Evolutionary conservation across 78 protist genomes (phyloP).

Genomic region (Dictyostelium intermedium): DNA sequence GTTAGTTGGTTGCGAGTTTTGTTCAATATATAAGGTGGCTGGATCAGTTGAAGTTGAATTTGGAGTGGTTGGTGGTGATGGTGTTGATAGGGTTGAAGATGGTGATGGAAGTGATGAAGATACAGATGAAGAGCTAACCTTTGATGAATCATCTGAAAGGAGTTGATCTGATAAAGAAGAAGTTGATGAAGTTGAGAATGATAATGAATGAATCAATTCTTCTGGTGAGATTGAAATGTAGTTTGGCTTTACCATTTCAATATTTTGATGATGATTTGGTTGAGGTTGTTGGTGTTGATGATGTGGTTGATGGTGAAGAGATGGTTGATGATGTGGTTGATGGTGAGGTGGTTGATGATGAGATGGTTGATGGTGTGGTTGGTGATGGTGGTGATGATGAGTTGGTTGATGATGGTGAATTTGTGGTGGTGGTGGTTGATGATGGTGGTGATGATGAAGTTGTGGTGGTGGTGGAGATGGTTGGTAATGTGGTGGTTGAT

Average conservation of each 20-base stretch:
- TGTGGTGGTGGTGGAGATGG: background rate
- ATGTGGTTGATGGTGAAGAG: background rate
- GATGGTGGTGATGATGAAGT: background rate
- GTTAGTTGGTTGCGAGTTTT: background rate
- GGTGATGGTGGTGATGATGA: background rate
- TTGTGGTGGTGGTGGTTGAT: background rate
- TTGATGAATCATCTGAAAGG: background rate
- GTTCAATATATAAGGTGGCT: background rate
- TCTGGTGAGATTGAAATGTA: slow-evolving; percentile 50
- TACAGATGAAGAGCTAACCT: background rate
- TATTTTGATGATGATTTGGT: background rate
- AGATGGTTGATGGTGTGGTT: background rate
- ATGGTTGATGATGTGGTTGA: background rate
- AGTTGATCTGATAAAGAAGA: slow-evolving; percentile 5
- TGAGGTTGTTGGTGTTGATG: background rate
- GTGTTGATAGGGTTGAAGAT: background rate
- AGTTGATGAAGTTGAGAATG: background rate
- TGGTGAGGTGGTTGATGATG: background rate
- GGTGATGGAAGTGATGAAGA: slow-evolving; percentile 9
- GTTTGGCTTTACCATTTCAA: slow-evolving; percentile 10
- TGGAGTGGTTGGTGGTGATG: slow-evolving; percentile 20
- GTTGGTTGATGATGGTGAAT: background rate
- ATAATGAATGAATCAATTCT: slow-evolving; percentile 9
- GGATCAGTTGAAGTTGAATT: slow-evolving; percentile 2
- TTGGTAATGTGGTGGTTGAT: background rate